Evolutionary conservation across 1,284 basidiomycete species (phyloP).

Genomic region (Melampsora larici-populina): DNA sequence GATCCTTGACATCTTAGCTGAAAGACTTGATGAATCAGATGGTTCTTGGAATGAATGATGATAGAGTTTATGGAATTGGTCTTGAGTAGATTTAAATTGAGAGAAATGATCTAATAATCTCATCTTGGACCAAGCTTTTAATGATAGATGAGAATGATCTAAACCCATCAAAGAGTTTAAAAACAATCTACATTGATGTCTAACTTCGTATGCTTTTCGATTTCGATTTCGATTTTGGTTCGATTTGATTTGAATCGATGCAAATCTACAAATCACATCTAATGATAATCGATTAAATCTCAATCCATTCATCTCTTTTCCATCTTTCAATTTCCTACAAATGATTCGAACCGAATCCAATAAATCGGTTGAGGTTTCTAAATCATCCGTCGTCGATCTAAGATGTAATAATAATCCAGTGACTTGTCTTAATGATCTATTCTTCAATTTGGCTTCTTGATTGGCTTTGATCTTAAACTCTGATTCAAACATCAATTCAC

Average conservation of each 20-base stretch:
- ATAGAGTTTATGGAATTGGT: too few relatives aligned
- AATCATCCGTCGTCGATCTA: constrained; percentile 6
- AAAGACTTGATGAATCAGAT: too few relatives aligned
- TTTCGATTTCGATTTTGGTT: not conserved
- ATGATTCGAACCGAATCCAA: constrained; percentile 5
- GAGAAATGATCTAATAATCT: too few relatives aligned
- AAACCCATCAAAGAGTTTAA: too few relatives aligned
- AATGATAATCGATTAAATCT: constrained; percentile 13
- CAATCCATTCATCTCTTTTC: not conserved
- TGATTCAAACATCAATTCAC: constrained; percentile 15
- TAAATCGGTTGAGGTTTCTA: not conserved
- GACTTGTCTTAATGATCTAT: constrained; percentile 13
- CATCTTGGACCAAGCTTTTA: too few relatives aligned
- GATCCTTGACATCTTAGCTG: constrained; percentile 24
- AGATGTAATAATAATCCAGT: constrained; percentile 27
- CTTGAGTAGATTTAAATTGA: too few relatives aligned
- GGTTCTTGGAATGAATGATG: too few relatives aligned
- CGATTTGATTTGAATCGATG: not conserved
- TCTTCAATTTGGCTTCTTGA: not conserved
- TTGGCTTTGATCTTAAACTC: not conserved
- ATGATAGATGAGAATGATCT: too few relatives aligned
- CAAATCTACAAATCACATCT: constrained; percentile 32
- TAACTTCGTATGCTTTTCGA: too few relatives aligned
- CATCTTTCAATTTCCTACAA: constrained; percentile 6
- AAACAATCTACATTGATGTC: too few relatives aligned